These are phyloP conservation scores for Aspergillus hancockii DNA, from an alignment of 495 filamentous ascomycete genomes.

Conservation along the genomic window DNA sequence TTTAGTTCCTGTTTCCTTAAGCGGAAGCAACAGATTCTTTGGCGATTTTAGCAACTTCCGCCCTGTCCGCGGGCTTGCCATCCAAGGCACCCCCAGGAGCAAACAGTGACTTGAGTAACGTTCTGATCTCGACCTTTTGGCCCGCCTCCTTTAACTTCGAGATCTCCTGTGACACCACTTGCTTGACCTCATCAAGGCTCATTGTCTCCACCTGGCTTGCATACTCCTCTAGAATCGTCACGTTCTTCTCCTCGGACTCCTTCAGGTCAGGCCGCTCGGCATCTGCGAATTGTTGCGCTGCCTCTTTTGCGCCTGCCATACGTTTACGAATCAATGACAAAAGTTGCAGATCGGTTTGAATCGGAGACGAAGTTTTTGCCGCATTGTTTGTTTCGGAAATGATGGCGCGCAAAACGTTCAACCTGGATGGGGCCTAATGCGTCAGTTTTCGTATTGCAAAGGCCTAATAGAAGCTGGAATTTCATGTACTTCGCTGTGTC, in stretches of 20 bases:
- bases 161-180: constrained; percentile 45
- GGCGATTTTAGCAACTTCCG: constrained; percentile 48
- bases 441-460: constrained; percentile 5
- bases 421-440: constrained; percentile 23
- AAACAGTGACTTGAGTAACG: constrained; percentile 50
- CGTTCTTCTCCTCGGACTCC: constrained; percentile 58
- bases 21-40: constrained; percentile 38
- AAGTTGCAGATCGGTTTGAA: constrained; percentile 58
- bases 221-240: constrained; percentile 58
- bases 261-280: constrained; percentile 57
- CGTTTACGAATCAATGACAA: constrained; percentile 60
- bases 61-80: constrained; percentile 54
- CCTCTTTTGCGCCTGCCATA: constrained; percentile 45
- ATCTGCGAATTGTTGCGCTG: constrained; percentile 52
- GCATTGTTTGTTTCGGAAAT: constrained; percentile 65
- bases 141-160: constrained; percentile 42
- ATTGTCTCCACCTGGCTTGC: constrained; percentile 52
- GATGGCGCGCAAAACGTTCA: constrained; percentile 60
- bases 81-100: constrained; percentile 48
- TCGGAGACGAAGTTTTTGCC: constrained; percentile 58
- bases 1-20: constrained; percentile 22
- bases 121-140: constrained; percentile 45
- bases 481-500: constrained; percentile 50
- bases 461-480: neutral
- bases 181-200: constrained; percentile 49